phyloP scores from a whole-genome alignment of 1,139 yeast genomes.

The Lodderomyces metapsilosis region DNA sequence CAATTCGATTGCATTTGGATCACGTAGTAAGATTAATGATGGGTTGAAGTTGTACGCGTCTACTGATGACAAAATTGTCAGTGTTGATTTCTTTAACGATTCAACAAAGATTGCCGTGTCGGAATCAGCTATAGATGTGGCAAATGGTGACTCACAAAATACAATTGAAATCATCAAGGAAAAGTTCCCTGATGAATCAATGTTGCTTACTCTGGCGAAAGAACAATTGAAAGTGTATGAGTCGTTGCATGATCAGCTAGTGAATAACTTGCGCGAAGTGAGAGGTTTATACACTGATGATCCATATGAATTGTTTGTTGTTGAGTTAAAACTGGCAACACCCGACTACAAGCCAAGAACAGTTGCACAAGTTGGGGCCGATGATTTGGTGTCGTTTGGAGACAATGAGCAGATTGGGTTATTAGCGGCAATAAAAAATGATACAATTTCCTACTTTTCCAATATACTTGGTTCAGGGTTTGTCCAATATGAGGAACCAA shows the following conservation, averaged over 20 bases:
- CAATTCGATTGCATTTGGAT: conserved; percentile 38
- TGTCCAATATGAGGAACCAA: not conserved
- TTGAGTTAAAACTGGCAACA: conserved; percentile 12
- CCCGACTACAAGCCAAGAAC: not conserved
- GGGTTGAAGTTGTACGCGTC: conserved; percentile 36
- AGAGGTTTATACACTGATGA: conserved; percentile 10
- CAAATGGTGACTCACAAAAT: conserved; percentile 25
- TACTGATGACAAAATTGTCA: conserved; percentile 21
- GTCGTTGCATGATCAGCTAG: conserved; percentile 4
- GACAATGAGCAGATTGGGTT: conserved; percentile 20
- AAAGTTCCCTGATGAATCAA: conserved; percentile 12
- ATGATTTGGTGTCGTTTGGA: conserved; percentile 12
- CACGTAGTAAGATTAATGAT: conserved; percentile 28
- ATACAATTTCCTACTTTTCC: conserved; percentile 22
- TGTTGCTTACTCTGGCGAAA: conserved; percentile 14
- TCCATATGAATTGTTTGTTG: conserved; percentile 16
- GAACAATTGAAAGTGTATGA: conserved; percentile 1
- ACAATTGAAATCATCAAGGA: conserved; percentile 20
- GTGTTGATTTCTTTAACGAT: conserved; percentile 30
- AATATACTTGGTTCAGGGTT: conserved; percentile 1
- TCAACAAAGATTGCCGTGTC: conserved; percentile 24
- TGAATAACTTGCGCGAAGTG: conserved; percentile 10
- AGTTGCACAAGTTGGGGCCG: conserved; percentile 6
- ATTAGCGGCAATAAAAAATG: conserved; percentile 18
- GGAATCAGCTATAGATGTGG: conserved; percentile 20